Evolutionary conservation across 495 filamentous ascomycete species (phyloP), one percentile per base, ranked within the genome.

Genomic region (Penicillium bialowiezense): DNA sequence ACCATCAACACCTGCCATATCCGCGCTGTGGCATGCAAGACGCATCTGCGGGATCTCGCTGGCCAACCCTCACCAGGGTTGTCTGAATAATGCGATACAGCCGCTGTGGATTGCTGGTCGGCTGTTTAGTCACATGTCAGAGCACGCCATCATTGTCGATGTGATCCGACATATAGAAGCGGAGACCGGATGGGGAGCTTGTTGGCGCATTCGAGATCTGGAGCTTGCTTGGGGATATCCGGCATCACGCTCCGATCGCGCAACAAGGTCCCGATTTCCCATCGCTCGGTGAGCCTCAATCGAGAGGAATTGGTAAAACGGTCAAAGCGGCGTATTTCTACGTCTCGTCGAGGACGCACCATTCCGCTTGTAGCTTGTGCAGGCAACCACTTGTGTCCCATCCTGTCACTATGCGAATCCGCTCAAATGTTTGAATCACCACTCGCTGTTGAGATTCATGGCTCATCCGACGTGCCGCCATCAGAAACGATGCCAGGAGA

Each of bases 31-130:
- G 74, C 73, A 79, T 60, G 75, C 75, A 3, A 63, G 67, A 28
- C 67, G 68, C 0, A 71, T 77, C 21, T 76, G 73, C 41, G 75
- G 73, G 0, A 79, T 76, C 3, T 77, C 75, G 0, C 45, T 70
- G 1, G 65, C 68, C 10, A 79, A 79, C 40, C 62, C 67, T 7
- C 75, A 77, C 41, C 65, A 72, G 13, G 73, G 73, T 2, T 74
- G 73, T 33, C 47, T 74, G 49, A 77, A 71, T 34, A 77, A 77
- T 50, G 68, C 72, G 5, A 71, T 78, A 13, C 75, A 76, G 48
- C 73, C 75, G 2, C 58, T 77, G 4, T 77, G 69, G 68, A 70
- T 79, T 44, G 75, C 75, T 1, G 75, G 73, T 5, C 63, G 60
- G 19, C 48, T 75, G 0, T 67, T 77, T 40, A 77, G 67, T 33